Evolutionary conservation across 441 rosid species (phyloP).

Genomic region (Eutrema salsugineum): DNA sequence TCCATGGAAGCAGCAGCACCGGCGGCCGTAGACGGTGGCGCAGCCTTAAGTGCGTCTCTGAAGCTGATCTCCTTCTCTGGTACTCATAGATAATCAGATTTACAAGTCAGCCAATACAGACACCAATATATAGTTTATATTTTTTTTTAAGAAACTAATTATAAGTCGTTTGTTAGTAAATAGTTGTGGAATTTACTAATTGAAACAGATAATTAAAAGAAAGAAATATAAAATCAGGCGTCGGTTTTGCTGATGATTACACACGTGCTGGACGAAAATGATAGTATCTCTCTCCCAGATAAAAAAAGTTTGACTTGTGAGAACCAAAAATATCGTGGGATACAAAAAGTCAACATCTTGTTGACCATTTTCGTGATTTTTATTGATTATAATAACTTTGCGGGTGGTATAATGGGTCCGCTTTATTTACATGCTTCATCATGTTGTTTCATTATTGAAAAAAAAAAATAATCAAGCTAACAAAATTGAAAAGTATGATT

Average conservation of each 20-base stretch:
- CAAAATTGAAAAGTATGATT: background rate
- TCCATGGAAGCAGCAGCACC: slow-evolving; percentile 18
- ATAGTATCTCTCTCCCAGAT: slow-evolving; percentile 34
- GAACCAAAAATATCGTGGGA: background rate
- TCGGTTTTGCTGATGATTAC: slow-evolving; percentile 40
- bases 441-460: slow-evolving; percentile 15
- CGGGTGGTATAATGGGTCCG: slow-evolving; percentile 25
- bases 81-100: background rate
- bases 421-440: slow-evolving; percentile 28
- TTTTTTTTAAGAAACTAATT: background rate
- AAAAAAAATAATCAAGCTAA: background rate
- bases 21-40: slow-evolving; percentile 15
- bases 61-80: slow-evolving; percentile 72
- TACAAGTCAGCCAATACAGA: background rate
- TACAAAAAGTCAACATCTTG: slow-evolving; percentile 15
- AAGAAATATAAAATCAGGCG: slow-evolving; percentile 10
- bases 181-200: background rate
- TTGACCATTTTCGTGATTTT: slow-evolving; percentile 24
- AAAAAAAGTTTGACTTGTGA: slow-evolving; percentile 31
- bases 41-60: slow-evolving; percentile 44
- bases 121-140: background rate
- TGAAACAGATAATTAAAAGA: background rate
- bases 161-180: background rate
- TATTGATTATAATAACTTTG: slow-evolving; percentile 15
- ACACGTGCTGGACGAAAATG: slow-evolving; percentile 59